Conservation (phyloP, 768 basidiomycete genomes). For the Paxillus rubicundulus region DNA sequence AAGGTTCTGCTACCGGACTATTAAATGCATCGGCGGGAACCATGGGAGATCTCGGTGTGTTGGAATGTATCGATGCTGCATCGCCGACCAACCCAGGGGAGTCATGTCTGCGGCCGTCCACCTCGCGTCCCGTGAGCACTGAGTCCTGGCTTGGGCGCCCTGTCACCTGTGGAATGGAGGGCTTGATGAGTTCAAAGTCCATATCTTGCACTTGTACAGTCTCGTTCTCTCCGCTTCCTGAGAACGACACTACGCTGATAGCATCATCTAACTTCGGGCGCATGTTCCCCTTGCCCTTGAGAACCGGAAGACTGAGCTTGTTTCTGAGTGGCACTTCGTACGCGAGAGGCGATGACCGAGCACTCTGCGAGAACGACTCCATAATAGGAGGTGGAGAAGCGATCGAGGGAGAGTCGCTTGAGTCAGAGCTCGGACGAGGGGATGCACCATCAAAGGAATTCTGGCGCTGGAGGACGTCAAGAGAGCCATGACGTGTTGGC, state of each 20-base stretch:
- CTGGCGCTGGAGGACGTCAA: constrained; percentile 16
- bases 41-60: constrained; percentile 26
- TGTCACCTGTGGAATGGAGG: constrained; percentile 44
- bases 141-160: constrained; percentile 58
- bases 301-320: constrained; percentile 68
- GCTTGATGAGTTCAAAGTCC: constrained; percentile 77
- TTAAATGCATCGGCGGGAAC: constrained; percentile 6
- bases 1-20: neutral
- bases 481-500: constrained; percentile 13
- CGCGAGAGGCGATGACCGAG: constrained; percentile 24
- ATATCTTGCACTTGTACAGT: constrained; percentile 75
- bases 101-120: constrained; percentile 7
- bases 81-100: constrained; percentile 34
- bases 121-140: constrained; percentile 31
- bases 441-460: constrained; percentile 19
- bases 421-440: constrained; percentile 23
- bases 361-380: constrained; percentile 36
- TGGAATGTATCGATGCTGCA: constrained; percentile 41
- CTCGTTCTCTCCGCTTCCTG: constrained; percentile 39
- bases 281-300: constrained; percentile 43
- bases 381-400: constrained; percentile 41
- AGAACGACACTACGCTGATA: constrained; percentile 24
- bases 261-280: constrained; percentile 32
- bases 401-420: constrained; percentile 34
- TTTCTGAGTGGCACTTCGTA: constrained; percentile 43